A percentile compares a stretch with the other conserved stretches of the same genome.
These are phyloP conservation scores for Acacia pycnantha DNA, from an alignment of 331 rosid genomes.

Conservation along the genomic window DNA sequence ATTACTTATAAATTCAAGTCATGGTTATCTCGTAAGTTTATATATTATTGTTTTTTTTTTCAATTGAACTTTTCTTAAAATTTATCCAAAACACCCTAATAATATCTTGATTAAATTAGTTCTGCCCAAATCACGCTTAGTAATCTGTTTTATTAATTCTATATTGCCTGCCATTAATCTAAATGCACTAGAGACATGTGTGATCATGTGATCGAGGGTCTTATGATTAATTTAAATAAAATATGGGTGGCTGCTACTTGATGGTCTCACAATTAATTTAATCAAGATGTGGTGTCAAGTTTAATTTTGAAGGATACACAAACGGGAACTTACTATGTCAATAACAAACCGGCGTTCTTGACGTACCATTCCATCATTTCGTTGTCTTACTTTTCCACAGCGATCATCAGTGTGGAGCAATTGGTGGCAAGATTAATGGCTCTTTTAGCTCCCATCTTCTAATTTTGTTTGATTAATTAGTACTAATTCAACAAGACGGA, in stretches of 20 bases:
- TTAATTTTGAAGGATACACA: neutral
- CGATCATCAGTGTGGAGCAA: constrained; percentile 33
- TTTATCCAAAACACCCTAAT: too few relatives aligned
- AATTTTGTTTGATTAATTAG: too few relatives aligned
- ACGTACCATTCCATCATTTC: constrained; percentile 22
- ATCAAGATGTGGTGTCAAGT: too few relatives aligned
- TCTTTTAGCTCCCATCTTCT: constrained; percentile 33
- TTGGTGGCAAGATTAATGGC: constrained; percentile 48
- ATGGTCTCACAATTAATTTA: too few relatives aligned
- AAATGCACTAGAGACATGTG: neutral
- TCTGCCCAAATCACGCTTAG: too few relatives aligned
- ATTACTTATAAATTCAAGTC: too few relatives aligned
- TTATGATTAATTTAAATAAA: too few relatives aligned
- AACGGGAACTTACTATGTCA: neutral
- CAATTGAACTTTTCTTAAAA: too few relatives aligned
- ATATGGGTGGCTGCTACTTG: neutral
- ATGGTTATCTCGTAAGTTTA: too few relatives aligned
- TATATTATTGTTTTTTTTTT: too few relatives aligned
- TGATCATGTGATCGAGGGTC: neutral
- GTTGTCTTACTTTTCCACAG: constrained; percentile 35
- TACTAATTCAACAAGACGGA: neutral
- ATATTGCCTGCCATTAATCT: neutral
- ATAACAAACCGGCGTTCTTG: neutral
- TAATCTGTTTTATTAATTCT: too few relatives aligned
- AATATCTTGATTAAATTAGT: too few relatives aligned